Evolutionary conservation across 1,284 basidiomycete species (phyloP).

Genomic region (Pseudozyma tsukubaensis): DNA sequence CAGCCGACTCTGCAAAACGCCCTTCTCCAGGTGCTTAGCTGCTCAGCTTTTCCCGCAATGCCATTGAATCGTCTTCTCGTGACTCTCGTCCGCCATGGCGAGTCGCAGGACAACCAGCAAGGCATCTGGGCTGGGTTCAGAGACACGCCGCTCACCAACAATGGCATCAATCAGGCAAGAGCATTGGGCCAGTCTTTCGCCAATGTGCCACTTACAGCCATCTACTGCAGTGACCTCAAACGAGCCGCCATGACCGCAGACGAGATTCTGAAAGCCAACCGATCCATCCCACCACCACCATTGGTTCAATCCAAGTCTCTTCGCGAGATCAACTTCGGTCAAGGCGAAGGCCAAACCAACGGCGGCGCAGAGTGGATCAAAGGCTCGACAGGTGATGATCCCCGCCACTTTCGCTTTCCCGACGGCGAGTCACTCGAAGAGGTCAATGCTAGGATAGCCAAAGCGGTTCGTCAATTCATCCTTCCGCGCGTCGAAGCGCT

Average conservation of each 20-base stretch:
- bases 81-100: constrained; percentile 57
- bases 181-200: constrained; percentile 78
- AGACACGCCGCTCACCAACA: constrained; percentile 83
- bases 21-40: neutral
- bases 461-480: constrained; percentile 75
- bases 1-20: neutral
- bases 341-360: constrained; percentile 78
- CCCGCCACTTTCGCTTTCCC: constrained; percentile 75
- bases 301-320: constrained; percentile 71
- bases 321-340: constrained; percentile 75
- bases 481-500: constrained; percentile 73
- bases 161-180: constrained; percentile 87
- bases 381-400: constrained; percentile 59
- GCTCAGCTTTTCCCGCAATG: constrained; percentile 13
- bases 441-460: constrained; percentile 75
- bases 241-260: constrained; percentile 80
- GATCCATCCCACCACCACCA: constrained; percentile 73
- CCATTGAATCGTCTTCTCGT: constrained; percentile 45
- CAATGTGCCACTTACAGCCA: constrained; percentile 74
- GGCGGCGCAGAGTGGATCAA: constrained; percentile 43
- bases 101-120: constrained; percentile 69
- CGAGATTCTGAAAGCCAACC: constrained; percentile 72
- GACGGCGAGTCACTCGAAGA: constrained; percentile 81
- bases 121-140: constrained; percentile 82
- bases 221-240: constrained; percentile 83